Percentiles rank a stretch among this genome's conserved stretches.
These are phyloP conservation scores for Dioscorea cayenensis DNA, from an alignment of 116 monocot species.

Conservation along the genomic window DNA sequence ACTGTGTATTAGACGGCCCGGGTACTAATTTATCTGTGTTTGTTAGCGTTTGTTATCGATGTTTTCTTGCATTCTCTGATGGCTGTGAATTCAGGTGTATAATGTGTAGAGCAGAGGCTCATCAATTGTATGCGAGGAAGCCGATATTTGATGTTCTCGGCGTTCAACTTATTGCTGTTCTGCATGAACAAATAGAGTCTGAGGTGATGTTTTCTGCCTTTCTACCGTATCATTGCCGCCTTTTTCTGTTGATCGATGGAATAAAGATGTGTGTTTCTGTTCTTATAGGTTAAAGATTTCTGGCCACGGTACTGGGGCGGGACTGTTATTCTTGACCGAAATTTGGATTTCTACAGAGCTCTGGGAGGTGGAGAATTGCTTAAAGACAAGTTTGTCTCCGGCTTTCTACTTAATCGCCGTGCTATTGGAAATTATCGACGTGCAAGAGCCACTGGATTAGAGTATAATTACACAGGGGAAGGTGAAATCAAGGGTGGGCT, in stretches of 20 bases:
- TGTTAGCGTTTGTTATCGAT: no score
- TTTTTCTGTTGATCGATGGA: not conserved
- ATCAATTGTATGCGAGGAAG: constrained; percentile 30
- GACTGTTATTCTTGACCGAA: constrained; percentile 22
- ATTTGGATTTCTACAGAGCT: constrained; percentile 32
- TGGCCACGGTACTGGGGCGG: constrained; percentile 53
- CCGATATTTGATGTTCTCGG: constrained; percentile 41
- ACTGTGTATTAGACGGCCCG: constrained; percentile 31
- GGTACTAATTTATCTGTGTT: constrained; percentile 12
- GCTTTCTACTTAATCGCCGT: constrained; percentile 36
- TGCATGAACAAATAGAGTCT: constrained; percentile 40
- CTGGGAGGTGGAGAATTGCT: constrained; percentile 34
- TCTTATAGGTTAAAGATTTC: constrained; percentile 34
- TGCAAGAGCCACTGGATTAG: constrained; percentile 24
- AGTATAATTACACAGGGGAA: constrained; percentile 24
- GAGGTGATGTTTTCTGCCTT: constrained; percentile 9
- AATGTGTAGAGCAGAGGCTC: constrained; percentile 49
- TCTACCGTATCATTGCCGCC: not conserved
- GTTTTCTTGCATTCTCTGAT: no score
- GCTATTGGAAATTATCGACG: constrained; percentile 29
- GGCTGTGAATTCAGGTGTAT: constrained; percentile 18
- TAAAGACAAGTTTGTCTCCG: constrained; percentile 28
- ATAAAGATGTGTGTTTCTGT: not conserved
- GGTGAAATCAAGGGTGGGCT: constrained; percentile 40
- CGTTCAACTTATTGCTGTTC: constrained; percentile 28